Percentiles rank a stretch among this genome's conserved stretches.
These are phyloP conservation scores for Xylariaceae sp. DNA, from an alignment of 2,329 filamentous ascomycete genomes.

Conservation along the genomic window DNA sequence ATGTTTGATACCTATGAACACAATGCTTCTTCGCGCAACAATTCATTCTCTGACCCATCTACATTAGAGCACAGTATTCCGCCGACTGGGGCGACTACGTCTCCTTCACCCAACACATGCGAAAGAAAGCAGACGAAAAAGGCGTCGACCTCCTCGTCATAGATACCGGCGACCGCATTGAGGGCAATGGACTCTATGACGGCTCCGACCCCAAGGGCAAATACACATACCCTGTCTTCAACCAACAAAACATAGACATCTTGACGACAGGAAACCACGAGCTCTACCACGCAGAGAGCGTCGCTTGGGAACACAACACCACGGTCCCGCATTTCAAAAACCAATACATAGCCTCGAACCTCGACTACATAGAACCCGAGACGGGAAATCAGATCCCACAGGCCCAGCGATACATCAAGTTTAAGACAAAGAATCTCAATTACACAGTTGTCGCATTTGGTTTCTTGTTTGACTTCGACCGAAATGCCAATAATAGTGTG, in stretches of 20 bases:
- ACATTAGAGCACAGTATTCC: constrained; percentile 74
- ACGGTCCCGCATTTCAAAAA: constrained; percentile 80
- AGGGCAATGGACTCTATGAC: constrained; percentile 94
- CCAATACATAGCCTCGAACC: constrained; percentile 84
- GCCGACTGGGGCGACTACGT: constrained; percentile 98
- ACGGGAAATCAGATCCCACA: constrained; percentile 70
- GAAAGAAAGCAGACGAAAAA: constrained; percentile 68
- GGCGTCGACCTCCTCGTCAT: constrained; percentile 87
- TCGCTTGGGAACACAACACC: constrained; percentile 70
- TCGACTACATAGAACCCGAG: constrained; percentile 76
- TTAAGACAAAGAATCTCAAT: constrained; percentile 85
- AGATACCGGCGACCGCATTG: constrained; percentile 89
- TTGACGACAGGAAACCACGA: constrained; percentile 93
- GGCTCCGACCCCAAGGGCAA: constrained; percentile 81
- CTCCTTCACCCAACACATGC: constrained; percentile 83
- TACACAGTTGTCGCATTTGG: constrained; percentile 84
- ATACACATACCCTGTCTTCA: constrained; percentile 84
- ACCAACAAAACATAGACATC: constrained; percentile 76
- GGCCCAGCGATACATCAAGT: constrained; percentile 79
- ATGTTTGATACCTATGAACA: constrained; percentile 28
- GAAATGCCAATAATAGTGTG: constrained; percentile 85
- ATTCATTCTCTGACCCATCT: neutral
- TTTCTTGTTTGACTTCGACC: constrained; percentile 90
- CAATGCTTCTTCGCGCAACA: constrained; percentile 3
- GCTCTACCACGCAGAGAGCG: constrained; percentile 77